Conservation (phyloP, 2,329 filamentous ascomycete genomes). For the Simplicillium aogashimaense region DNA sequence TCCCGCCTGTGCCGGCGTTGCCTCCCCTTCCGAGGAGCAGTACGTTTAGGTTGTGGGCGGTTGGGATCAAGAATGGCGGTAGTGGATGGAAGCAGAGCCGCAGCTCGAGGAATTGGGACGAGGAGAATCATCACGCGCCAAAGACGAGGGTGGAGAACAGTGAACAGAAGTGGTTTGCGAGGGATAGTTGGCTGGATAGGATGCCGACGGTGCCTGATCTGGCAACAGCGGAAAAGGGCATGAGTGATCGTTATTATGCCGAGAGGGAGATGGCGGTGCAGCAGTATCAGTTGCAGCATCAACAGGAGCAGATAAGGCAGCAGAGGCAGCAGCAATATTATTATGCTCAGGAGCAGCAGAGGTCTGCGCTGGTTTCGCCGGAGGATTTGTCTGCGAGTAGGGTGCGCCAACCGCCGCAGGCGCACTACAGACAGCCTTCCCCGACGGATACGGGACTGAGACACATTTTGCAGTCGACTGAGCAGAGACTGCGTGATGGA, state of each 20-base stretch:
- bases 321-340: not conserved
- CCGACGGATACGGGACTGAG: constrained; percentile 36
- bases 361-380: not conserved
- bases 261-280: not conserved
- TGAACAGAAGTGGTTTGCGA: constrained; percentile 16
- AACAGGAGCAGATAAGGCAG: constrained; percentile 1
- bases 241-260: not conserved
- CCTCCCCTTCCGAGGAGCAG: constrained; percentile 23
- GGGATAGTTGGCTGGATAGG: constrained; percentile 22
- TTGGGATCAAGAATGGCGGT: too few relatives aligned
- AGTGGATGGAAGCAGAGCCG: too few relatives aligned
- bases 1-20: constrained; percentile 15
- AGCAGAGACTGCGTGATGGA: constrained; percentile 36
- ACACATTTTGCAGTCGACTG: constrained; percentile 42
- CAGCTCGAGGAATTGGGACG: constrained; percentile 32
- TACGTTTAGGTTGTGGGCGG: constrained; percentile 15
- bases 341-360: not conserved
- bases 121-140: constrained; percentile 15
- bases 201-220: constrained; percentile 26
- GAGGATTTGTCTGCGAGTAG: not conserved
- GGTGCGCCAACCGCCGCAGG: too few relatives aligned
- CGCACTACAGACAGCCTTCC: not conserved
- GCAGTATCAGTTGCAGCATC: too few relatives aligned
- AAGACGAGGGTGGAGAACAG: constrained; percentile 22
- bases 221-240: constrained; percentile 14